A percentile compares a stretch with the other conserved stretches of the same genome.
Evolutionary conservation across 331 rosid species (phyloP).

Genomic region (Saraca asoca): DNA sequence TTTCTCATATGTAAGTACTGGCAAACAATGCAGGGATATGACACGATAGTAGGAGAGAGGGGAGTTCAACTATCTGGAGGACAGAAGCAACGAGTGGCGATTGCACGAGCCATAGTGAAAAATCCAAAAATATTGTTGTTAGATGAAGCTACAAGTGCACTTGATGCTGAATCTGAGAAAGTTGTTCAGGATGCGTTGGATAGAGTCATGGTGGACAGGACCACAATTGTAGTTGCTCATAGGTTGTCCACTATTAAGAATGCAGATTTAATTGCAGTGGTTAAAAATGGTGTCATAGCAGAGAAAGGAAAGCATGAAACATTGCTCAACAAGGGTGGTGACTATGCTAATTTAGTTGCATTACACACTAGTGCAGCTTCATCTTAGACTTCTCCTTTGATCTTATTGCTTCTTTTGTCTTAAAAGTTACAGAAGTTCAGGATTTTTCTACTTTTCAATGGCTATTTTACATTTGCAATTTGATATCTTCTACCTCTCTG

Average conservation of each 20-base stretch:
- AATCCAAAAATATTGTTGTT: slow-evolving; percentile 50
- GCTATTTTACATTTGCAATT: background rate
- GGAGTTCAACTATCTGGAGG: slow-evolving; percentile 62
- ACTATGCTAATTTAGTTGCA: slow-evolving; percentile 54
- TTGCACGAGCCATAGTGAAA: slow-evolving; percentile 56
- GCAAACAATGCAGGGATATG: slow-evolving; percentile 46
- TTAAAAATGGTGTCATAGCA: slow-evolving; percentile 50
- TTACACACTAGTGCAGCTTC: slow-evolving; percentile 40
- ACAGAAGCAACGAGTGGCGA: slow-evolving; percentile 63
- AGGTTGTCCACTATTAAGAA: slow-evolving; percentile 49
- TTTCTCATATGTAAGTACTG: too few relatives aligned
- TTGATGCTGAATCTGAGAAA: slow-evolving; percentile 63
- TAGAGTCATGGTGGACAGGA: slow-evolving; percentile 45
- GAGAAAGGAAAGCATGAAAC: slow-evolving; percentile 56
- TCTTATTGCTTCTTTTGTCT: too few relatives aligned
- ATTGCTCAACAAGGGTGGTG: slow-evolving; percentile 43
- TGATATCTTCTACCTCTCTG: background rate
- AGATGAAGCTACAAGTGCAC: slow-evolving; percentile 68
- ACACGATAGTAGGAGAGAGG: slow-evolving; percentile 51
- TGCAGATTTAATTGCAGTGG: slow-evolving; percentile 52
- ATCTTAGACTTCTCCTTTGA: slow-evolving; percentile 24
- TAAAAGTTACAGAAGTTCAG: background rate
- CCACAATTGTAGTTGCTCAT: slow-evolving; percentile 58
- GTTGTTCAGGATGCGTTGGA: slow-evolving; percentile 64
- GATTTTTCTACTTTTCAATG: background rate